These are phyloP conservation scores for Solanum rostratum DNA, from an alignment of 257 asterid genomes.

Conservation along the genomic window DNA sequence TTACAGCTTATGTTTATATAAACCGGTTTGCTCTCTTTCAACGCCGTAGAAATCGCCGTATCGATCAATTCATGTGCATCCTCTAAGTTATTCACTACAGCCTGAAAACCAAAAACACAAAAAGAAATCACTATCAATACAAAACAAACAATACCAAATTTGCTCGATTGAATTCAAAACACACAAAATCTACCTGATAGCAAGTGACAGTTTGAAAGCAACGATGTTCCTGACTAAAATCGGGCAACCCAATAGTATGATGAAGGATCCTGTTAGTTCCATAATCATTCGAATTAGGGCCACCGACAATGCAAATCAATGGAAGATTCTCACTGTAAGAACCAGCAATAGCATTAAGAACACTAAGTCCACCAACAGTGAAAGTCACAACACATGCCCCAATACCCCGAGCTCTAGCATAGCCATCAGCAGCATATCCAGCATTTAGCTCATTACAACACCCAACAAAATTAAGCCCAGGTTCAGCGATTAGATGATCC, in stretches of 20 bases:
- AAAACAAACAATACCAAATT: neutral
- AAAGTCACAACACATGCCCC: constrained; percentile 17
- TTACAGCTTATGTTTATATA: constrained; percentile 57
- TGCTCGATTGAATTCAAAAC: neutral
- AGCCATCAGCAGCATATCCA: constrained; percentile 25
- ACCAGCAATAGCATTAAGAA: constrained; percentile 16
- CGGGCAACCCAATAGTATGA: constrained; percentile 19
- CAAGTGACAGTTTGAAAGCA: constrained; percentile 21
- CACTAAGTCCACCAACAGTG: constrained; percentile 20
- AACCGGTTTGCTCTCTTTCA: constrained; percentile 58
- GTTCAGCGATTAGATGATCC: constrained; percentile 71
- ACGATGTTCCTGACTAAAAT: constrained; percentile 16
- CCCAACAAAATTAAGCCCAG: constrained; percentile 60
- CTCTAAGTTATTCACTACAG: constrained; percentile 41
- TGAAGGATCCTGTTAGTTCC: constrained; percentile 12
- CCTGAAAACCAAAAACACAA: constrained; percentile 16
- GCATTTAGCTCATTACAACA: constrained; percentile 86
- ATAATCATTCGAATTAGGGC: constrained; percentile 12
- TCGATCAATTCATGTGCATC: constrained; percentile 65
- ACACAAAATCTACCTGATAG: constrained; percentile 3
- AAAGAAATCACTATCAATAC: neutral
- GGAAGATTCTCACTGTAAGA: constrained; percentile 14
- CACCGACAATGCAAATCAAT: constrained; percentile 8
- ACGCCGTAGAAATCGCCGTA: constrained; percentile 48
- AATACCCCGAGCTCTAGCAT: constrained; percentile 13